Conservation (phyloP, 2,329 filamentous ascomycete species). For the Fusarium denticulatum region DNA sequence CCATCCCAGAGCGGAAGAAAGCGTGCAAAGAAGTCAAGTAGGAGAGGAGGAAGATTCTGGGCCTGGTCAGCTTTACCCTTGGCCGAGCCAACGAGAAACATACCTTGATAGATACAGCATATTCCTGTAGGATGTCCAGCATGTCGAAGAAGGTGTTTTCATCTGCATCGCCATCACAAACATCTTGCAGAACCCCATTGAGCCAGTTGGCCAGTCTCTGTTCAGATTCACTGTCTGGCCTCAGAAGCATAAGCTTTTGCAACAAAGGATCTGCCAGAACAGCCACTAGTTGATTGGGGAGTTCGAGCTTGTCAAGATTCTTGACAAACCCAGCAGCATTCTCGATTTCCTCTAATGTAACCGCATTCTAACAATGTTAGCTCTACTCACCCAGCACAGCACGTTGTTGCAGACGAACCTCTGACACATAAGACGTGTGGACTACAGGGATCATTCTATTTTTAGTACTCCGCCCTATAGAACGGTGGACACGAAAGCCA, state of each 20-base stretch:
- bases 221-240: constrained; percentile 62
- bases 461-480: constrained; percentile 41
- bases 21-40: constrained; percentile 60
- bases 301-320: constrained; percentile 79
- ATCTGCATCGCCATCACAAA: constrained; percentile 61
- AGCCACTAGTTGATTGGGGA: constrained; percentile 84
- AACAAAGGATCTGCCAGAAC: constrained; percentile 79
- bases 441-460: constrained; percentile 70
- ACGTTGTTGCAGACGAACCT: constrained; percentile 56
- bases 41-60: constrained; percentile 58
- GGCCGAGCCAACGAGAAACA: constrained; percentile 6
- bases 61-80: constrained; percentile 14
- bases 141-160: constrained; percentile 62
- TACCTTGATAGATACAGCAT: constrained; percentile 67
- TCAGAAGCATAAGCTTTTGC: constrained; percentile 78
- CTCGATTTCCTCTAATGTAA: constrained; percentile 82
- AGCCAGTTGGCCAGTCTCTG: constrained; percentile 70
- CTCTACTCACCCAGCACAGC: not conserved
- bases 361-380: constrained; percentile 58
- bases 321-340: constrained; percentile 74
- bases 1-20: constrained; percentile 73
- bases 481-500: constrained; percentile 72
- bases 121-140: constrained; percentile 65
- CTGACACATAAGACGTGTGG: constrained; percentile 77
- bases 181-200: constrained; percentile 64